phyloP scores from a whole-genome alignment of 2,329 filamentous ascomycete genomes.

The Phaeosphaeria sp. region DNA sequence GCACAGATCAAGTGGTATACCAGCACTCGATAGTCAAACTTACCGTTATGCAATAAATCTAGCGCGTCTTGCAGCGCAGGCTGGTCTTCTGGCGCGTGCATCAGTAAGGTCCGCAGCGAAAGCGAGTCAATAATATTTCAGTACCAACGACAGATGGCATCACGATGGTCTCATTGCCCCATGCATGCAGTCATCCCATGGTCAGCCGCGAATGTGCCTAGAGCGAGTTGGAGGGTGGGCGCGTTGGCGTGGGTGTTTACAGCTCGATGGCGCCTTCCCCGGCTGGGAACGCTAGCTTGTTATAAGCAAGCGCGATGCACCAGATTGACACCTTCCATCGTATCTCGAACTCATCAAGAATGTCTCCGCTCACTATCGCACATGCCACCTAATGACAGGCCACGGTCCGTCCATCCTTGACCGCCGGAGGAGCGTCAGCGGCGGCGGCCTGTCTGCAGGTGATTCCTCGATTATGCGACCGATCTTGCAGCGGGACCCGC shows the following conservation, averaged over 20 bases:
- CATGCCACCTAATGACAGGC: not conserved
- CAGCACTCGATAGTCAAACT: slow-evolving; percentile 29
- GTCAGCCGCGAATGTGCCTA: slow-evolving; percentile 28
- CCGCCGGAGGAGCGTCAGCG: not conserved
- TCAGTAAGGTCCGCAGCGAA: slow-evolving; percentile 24
- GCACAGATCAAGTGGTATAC: slow-evolving; percentile 20
- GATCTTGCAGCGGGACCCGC: slow-evolving; percentile 50
- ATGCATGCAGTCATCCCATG: slow-evolving; percentile 30
- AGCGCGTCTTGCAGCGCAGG: slow-evolving; percentile 43
- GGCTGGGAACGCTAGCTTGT: slow-evolving; percentile 22
- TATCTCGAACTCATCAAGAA: slow-evolving; percentile 8
- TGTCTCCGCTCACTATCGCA: slow-evolving; percentile 12
- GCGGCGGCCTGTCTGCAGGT: slow-evolving; percentile 4
- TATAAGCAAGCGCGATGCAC: too few relatives aligned
- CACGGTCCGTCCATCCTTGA: not conserved
- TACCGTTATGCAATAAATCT: slow-evolving; percentile 45
- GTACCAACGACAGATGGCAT: slow-evolving; percentile 43
- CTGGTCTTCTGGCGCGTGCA: slow-evolving; percentile 34
- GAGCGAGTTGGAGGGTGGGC: slow-evolving; percentile 11
- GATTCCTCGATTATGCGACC: slow-evolving; percentile 36
- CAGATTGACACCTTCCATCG: too few relatives aligned
- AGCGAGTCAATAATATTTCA: slow-evolving; percentile 10
- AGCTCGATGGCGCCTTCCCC: slow-evolving; percentile 30
- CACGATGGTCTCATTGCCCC: slow-evolving; percentile 21
- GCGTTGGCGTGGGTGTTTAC: slow-evolving; percentile 39